A percentile compares a stretch with the other conserved stretches of the same genome.
These are phyloP conservation scores for Schwanniomyces sp. DNA, from an alignment of 805 yeast species.

Conservation along the genomic window DNA sequence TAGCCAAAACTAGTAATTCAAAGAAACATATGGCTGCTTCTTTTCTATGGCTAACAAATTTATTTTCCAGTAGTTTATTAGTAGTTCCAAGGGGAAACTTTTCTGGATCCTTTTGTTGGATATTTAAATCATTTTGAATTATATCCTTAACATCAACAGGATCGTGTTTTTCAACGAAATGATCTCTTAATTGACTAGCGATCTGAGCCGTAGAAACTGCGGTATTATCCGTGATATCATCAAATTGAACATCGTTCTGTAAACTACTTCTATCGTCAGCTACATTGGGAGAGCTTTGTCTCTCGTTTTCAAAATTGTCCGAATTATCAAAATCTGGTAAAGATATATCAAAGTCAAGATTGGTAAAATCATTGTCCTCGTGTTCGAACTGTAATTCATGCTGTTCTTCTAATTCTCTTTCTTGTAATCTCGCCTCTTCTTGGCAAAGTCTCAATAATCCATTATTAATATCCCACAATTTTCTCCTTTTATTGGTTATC, in stretches of 20 bases:
- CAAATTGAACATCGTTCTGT: slow-evolving; percentile 14
- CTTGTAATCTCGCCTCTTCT: slow-evolving; percentile 23
- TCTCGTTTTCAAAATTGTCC: slow-evolving; percentile 2
- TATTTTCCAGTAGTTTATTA: slow-evolving; percentile 5
- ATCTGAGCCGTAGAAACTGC: slow-evolving; percentile 54
- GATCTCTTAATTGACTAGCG: slow-evolving; percentile 45
- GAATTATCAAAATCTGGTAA: slow-evolving; percentile 6
- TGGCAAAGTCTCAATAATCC: slow-evolving; percentile 27
- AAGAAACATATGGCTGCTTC: slow-evolving; percentile 77
- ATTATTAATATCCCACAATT: slow-evolving; percentile 27
- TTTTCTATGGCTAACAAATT: slow-evolving; percentile 38
- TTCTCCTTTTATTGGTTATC: slow-evolving; percentile 26
- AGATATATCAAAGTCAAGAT: slow-evolving; percentile 10
- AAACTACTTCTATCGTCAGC: not conserved
- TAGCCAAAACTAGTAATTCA: slow-evolving; percentile 78
- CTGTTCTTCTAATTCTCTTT: slow-evolving; percentile 17
- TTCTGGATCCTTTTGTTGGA: slow-evolving; percentile 10
- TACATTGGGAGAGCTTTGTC: not conserved
- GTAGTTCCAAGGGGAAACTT: slow-evolving; percentile 20
- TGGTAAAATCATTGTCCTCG: slow-evolving; percentile 12
- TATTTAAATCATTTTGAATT: slow-evolving; percentile 33
- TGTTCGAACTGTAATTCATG: slow-evolving; percentile 20
- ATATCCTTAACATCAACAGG: slow-evolving; percentile 37
- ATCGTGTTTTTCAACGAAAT: slow-evolving; percentile 21
- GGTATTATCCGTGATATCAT: slow-evolving; percentile 23